These are phyloP conservation scores for Dichomitus squalens DNA, from an alignment of 1,284 basidiomycete genomes.

Conservation along the genomic window DNA sequence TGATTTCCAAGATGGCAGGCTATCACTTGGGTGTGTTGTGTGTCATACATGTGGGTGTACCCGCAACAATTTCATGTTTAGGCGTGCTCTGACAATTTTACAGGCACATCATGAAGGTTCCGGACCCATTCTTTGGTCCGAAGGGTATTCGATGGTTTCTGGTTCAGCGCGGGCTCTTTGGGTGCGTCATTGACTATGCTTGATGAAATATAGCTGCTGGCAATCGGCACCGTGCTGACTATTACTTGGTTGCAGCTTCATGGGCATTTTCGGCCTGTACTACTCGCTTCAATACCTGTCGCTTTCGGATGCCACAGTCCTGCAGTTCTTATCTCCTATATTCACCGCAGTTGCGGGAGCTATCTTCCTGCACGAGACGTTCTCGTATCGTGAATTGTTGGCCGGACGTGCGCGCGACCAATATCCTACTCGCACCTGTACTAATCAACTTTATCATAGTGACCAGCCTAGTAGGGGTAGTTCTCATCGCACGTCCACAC, in stretches of 20 bases:
- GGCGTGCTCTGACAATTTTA: not conserved
- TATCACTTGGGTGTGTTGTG: constrained; percentile 48
- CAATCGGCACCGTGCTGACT: not conserved
- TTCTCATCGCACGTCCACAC: constrained; percentile 49
- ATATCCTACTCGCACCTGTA: not conserved
- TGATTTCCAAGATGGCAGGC: constrained; percentile 26
- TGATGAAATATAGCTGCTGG: not conserved
- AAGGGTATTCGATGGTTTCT: constrained; percentile 64
- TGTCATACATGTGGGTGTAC: constrained; percentile 43
- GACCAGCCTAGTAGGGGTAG: constrained; percentile 50
- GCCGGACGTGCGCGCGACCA: constrained; percentile 59
- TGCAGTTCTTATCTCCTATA: constrained; percentile 77
- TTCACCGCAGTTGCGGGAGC: constrained; percentile 70
- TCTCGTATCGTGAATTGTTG: constrained; percentile 58
- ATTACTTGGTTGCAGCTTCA: constrained; percentile 43
- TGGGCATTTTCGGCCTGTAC: constrained; percentile 69
- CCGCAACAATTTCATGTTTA: not conserved
- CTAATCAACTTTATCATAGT: constrained; percentile 24
- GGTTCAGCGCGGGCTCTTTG: constrained; percentile 61
- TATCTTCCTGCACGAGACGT: constrained; percentile 67
- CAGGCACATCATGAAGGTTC: constrained; percentile 52
- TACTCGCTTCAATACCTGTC: constrained; percentile 61
- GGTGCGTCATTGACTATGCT: constrained; percentile 40
- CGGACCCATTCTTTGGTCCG: constrained; percentile 70
- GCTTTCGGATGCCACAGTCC: constrained; percentile 74